These are phyloP conservation scores for Sophora flavescens DNA, from an alignment of 306 rosid genomes.

Conservation along the genomic window DNA sequence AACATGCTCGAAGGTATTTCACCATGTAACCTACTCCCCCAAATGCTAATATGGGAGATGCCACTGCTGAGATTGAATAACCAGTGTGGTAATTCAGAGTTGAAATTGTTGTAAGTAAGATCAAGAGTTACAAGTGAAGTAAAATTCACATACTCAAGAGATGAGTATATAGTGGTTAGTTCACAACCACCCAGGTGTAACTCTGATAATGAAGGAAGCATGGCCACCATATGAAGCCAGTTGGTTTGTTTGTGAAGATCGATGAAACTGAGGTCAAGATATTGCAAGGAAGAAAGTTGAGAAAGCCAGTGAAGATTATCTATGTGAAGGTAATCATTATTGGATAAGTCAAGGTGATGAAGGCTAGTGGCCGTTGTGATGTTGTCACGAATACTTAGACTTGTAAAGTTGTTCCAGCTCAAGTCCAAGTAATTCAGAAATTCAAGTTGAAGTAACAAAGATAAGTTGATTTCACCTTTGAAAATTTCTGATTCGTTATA, in stretches of 20 bases:
- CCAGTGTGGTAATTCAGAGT: not conserved
- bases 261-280: not conserved
- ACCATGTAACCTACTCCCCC: no score
- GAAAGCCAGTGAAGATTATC: constrained; percentile 41
- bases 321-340: constrained; percentile 16
- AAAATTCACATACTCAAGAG: not conserved
- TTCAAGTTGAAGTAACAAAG: constrained; percentile 30
- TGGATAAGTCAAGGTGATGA: constrained; percentile 28
- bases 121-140: constrained; percentile 20
- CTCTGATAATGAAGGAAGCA: constrained; percentile 7
- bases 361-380: not conserved
- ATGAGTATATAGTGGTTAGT: not conserved
- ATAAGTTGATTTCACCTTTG: constrained; percentile 41
- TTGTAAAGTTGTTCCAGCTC: constrained; percentile 33
- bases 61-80: not conserved
- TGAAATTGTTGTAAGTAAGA: not conserved
- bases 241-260: not conserved
- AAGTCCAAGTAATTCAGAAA: constrained; percentile 44
- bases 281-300: constrained; percentile 41
- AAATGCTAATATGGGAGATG: not conserved
- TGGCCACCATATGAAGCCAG: not conserved
- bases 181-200: not conserved
- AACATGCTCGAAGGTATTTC: no score
- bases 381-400: not conserved
- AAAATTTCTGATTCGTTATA: not conserved